A percentile compares a stretch with the other conserved stretches of the same genome.
phyloP scores from a whole-genome alignment of 257 asterid species.

The Fraxinus anomala region DNA sequence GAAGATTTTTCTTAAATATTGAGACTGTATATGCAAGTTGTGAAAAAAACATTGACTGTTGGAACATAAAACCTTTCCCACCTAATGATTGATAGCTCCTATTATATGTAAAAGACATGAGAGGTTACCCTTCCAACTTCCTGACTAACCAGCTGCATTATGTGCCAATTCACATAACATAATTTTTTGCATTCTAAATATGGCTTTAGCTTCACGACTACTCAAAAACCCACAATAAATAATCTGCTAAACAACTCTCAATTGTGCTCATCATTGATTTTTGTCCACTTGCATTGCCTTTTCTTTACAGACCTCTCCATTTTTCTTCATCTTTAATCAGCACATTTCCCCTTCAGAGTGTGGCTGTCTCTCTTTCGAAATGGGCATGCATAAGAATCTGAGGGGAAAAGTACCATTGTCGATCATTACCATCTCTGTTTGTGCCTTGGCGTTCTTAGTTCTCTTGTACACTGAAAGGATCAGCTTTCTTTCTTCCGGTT shows the following conservation, averaged over 20 bases:
- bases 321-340: constrained; percentile 6
- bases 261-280: constrained; percentile 32
- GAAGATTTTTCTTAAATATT: constrained; percentile 7
- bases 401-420: constrained; percentile 54
- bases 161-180: constrained; percentile 8
- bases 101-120: constrained; percentile 4
- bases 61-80: constrained; percentile 21
- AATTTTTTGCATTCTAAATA: constrained; percentile 12
- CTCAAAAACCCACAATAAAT: constrained; percentile 45
- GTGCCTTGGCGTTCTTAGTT: constrained; percentile 47
- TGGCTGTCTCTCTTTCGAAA: constrained; percentile 22
- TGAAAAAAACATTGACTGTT: constrained; percentile 1
- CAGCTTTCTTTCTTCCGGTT: constrained; percentile 45
- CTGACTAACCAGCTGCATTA: constrained; percentile 20
- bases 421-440: constrained; percentile 44
- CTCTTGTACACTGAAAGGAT: constrained; percentile 64
- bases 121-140: constrained; percentile 27
- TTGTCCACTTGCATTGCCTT: constrained; percentile 25
- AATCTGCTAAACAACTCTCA: constrained; percentile 31
- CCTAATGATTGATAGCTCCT: constrained; percentile 33
- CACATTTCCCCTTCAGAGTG: constrained; percentile 6
- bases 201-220: constrained; percentile 77
- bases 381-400: constrained; percentile 49
- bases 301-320: not conserved
- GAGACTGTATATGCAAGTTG: constrained; percentile 12